phyloP scores from a whole-genome alignment of 1,139 yeast genomes.

The Petasospora fabianii region DNA sequence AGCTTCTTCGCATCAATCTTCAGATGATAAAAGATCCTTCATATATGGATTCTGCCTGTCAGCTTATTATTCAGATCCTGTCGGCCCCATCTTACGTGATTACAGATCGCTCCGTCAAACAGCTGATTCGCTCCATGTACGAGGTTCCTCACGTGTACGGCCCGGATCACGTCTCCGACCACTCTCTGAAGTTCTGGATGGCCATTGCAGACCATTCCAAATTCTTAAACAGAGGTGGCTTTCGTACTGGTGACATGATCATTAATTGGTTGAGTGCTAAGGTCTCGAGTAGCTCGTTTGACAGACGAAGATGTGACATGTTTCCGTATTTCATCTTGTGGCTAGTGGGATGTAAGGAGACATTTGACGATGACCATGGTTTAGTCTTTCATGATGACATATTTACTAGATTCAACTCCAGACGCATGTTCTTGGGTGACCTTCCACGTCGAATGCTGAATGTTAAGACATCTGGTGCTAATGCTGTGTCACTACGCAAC shows the following conservation, averaged over 20 bases:
- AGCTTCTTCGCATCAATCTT: slow-evolving; percentile 39
- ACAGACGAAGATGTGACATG: slow-evolving; percentile 15
- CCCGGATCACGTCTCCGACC: slow-evolving; percentile 44
- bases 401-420: slow-evolving; percentile 12
- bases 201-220: slow-evolving; percentile 37
- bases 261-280: slow-evolving; percentile 48
- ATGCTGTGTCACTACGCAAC: slow-evolving; percentile 1
- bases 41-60: slow-evolving; percentile 32
- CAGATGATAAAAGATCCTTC: slow-evolving; percentile 40
- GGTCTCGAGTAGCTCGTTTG: slow-evolving; percentile 21
- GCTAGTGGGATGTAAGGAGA: slow-evolving; percentile 34
- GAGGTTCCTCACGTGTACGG: slow-evolving; percentile 60
- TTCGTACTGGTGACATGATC: slow-evolving; percentile 29
- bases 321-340: slow-evolving; percentile 41
- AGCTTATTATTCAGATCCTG: slow-evolving; percentile 28
- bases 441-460: slow-evolving; percentile 12
- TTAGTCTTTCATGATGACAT: slow-evolving; percentile 9
- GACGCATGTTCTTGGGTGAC: slow-evolving; percentile 5
- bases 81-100: slow-evolving; percentile 21
- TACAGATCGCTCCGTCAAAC: slow-evolving; percentile 38
- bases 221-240: slow-evolving; percentile 29
- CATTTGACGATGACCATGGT: slow-evolving; percentile 4
- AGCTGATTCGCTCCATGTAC: slow-evolving; percentile 44
- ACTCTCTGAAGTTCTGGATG: slow-evolving; percentile 54
- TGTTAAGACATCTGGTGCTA: slow-evolving; percentile 1